These are phyloP conservation scores for Aspergillus sparsus DNA, from an alignment of 495 filamentous ascomycete species.

Conservation along the genomic window DNA sequence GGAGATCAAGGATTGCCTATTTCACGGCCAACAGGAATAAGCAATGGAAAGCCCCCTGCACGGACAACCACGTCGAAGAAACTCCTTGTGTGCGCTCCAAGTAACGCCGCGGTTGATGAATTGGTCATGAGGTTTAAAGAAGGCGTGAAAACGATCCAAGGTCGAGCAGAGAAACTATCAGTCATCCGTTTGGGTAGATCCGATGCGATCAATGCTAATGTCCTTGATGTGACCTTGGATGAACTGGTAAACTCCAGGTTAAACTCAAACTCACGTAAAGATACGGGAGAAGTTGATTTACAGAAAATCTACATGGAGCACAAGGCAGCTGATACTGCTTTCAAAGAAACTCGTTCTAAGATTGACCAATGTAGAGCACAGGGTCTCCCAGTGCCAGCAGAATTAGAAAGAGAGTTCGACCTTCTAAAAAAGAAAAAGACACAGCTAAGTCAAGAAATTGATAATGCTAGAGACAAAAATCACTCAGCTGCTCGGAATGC, in stretches of 20 bases:
- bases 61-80: conserved; percentile 65
- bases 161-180: conserved; percentile 68
- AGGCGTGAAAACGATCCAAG: conserved; percentile 77
- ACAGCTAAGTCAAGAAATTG: conserved; percentile 75
- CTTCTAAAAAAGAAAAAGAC: conserved; percentile 71
- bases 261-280: conserved; percentile 44
- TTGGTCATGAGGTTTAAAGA: conserved; percentile 89
- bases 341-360: conserved; percentile 64
- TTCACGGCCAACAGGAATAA: conserved; percentile 44
- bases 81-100: conserved; percentile 90
- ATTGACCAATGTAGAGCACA: conserved; percentile 70
- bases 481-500: conserved; percentile 72
- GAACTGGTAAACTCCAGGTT: conserved; percentile 80
- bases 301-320: conserved; percentile 83
- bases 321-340: conserved; percentile 67
- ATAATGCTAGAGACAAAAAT: conserved; percentile 80
- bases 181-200: conserved; percentile 89
- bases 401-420: conserved; percentile 76
- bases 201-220: conserved; percentile 88
- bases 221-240: conserved; percentile 90
- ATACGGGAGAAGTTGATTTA: conserved; percentile 56
- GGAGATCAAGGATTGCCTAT: conserved; percentile 51
- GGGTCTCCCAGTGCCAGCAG: conserved; percentile 59
- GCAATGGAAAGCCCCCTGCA: conserved; percentile 23
- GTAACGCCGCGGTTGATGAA: conserved; percentile 97